Base-by-base conservation (phyloP, 768 basidiomycete species). In the Pisolithus albus region DNA sequence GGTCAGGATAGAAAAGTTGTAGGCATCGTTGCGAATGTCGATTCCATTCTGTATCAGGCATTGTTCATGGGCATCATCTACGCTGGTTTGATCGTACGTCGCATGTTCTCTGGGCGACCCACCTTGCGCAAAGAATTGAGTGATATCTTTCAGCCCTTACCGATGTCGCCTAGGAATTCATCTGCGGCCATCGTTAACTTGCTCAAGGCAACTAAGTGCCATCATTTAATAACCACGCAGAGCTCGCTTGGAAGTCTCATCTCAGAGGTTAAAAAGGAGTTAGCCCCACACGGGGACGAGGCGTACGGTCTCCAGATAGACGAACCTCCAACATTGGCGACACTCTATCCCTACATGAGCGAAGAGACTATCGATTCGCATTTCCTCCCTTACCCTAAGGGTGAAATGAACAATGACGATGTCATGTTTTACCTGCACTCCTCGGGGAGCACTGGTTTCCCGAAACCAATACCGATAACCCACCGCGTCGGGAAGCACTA, bases 381-480 rank as follows among this genome's bases (percentile, higher is more conserved):
- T 1, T 56, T 59, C 30, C 40, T 55, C 1, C 38, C 53, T 4
- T 64, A 57, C 28, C 56, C 56, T 4, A 49, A 56, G 39, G 41
- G 45, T 8, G 42, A 41, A 1, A 8, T 3, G 18, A 52, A 49
- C 54, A 54, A 45, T 19, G 57, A 47, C 43, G 69, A 26, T 51
- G 61, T 44, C 60, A 44, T 65, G 39, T 34, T 71, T 7, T 78
- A 74, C 46, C 58, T 76, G 0, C 75, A 79, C 52, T 79, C 78
- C 0, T 79, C 78, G 3, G 77, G 77, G 15, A 77, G 75, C 46
- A 75, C 77, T 0, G 75, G 76, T 2, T 66, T 74, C 43, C 75
- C 77, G 0, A 77, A 75, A 50, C 57, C 72, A 7, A 70, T 79
- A 42, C 59, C 66, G 2, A 64, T 72, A 30, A 70, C 65, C 0